phyloP scores from a whole-genome alignment of 257 asterid genomes.

The Gynochthodes officinalis region DNA sequence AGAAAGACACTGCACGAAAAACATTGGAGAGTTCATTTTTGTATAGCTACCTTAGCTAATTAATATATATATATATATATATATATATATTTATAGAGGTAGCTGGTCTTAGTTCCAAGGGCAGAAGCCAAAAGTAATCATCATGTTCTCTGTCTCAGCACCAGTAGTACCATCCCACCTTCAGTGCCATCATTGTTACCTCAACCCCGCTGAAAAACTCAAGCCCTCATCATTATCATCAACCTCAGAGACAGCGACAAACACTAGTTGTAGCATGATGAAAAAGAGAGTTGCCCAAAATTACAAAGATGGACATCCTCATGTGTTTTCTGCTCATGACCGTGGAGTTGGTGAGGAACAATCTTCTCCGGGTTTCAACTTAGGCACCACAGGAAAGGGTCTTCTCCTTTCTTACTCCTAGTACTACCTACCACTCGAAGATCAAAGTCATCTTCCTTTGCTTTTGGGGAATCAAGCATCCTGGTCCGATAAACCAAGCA shows the following conservation, averaged over 20 bases:
- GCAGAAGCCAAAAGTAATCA: constrained; percentile 26
- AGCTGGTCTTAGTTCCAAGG: constrained; percentile 22
- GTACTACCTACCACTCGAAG: no score
- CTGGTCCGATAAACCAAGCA: constrained; percentile 41
- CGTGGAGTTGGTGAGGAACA: neutral
- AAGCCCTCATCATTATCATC: constrained; percentile 18
- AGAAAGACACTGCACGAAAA: constrained; percentile 21
- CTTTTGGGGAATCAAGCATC: constrained; percentile 40
- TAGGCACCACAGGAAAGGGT: neutral
- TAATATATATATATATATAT: no score
- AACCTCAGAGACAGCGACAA: neutral
- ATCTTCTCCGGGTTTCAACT: neutral
- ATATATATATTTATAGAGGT: no score
- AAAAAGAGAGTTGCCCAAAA: constrained; percentile 5
- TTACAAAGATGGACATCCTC: neutral
- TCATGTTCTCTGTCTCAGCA: constrained; percentile 19
- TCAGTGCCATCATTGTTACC: constrained; percentile 28
- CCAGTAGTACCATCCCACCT: constrained; percentile 15
- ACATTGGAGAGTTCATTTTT: neutral
- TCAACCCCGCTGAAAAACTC: constrained; percentile 19
- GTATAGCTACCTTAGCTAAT: no score
- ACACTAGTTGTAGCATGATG: constrained; percentile 8
- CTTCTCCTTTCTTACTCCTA: constrained; percentile 18
- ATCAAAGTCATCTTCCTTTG: constrained; percentile 13
- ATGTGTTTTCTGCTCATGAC: neutral